Evolutionary conservation across 805 yeast species (phyloP).

Genomic region (Wickerhamiella spandovensis): DNA sequence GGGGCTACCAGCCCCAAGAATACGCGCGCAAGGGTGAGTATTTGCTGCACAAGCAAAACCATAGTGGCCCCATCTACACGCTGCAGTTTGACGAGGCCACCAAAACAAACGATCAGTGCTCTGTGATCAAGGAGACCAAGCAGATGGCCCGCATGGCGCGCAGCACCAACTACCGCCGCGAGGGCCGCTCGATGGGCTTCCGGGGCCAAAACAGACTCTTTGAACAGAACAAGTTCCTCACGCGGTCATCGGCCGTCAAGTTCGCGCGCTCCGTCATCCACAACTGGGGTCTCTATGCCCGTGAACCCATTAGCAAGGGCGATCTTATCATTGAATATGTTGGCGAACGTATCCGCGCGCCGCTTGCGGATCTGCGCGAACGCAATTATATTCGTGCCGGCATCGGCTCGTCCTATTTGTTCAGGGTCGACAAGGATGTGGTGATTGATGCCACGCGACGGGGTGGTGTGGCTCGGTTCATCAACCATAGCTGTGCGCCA

Average conservation of each 20-base stretch:
- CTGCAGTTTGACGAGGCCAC: neutral
- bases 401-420: conserved; percentile 86
- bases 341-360: conserved; percentile 88
- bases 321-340: conserved; percentile 98
- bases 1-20: neutral
- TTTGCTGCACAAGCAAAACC: neutral
- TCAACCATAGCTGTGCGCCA: conserved; percentile 95
- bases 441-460: conserved; percentile 95
- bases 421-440: conserved; percentile 83
- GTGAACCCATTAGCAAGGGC: conserved; percentile 87
- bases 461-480: conserved; percentile 94
- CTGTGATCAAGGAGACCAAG: neutral
- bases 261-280: conserved; percentile 95
- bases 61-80: neutral
- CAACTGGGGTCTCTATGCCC: conserved; percentile 94
- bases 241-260: conserved; percentile 65
- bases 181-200: neutral
- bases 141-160: neutral
- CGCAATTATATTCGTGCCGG: conserved; percentile 76
- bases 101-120: neutral
- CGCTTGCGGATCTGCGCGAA: conserved; percentile 87
- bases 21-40: neutral
- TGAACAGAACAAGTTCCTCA: neutral
- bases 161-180: conserved; percentile 1
- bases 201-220: conserved; percentile 1